Evolutionary conservation across 441 rosid genomes (phyloP).

Genomic region (Adansonia grandidieri): DNA sequence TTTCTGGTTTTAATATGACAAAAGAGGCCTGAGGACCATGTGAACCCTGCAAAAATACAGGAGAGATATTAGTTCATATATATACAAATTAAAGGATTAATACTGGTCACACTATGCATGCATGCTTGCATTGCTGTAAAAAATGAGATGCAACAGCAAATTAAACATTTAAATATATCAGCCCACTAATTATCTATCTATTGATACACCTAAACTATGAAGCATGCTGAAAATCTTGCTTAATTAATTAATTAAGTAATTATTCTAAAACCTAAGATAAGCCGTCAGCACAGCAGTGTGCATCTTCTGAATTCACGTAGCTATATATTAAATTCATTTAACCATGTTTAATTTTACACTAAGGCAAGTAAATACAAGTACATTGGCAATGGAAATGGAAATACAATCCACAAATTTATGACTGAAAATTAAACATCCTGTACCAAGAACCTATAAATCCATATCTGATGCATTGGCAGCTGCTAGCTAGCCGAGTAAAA

Average conservation of each 20-base stretch:
- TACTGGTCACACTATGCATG: background rate
- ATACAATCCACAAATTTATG: background rate
- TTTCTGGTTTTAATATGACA: background rate
- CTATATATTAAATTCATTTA: background rate
- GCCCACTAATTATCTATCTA: background rate
- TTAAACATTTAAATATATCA: background rate
- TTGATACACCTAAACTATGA: background rate
- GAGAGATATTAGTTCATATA: background rate
- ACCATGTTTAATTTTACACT: background rate
- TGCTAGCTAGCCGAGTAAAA: background rate
- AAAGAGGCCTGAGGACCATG: slow-evolving; percentile 15
- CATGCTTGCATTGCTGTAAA: background rate
- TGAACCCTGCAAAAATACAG: slow-evolving; percentile 29
- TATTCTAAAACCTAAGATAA: background rate
- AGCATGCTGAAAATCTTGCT: background rate
- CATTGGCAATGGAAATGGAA: background rate
- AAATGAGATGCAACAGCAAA: background rate
- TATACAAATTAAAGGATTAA: background rate
- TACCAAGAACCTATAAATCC: background rate
- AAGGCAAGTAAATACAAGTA: background rate
- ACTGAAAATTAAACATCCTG: background rate
- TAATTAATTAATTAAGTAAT: too few species aligned
- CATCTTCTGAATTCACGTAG: background rate
- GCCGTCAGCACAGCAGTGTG: background rate
- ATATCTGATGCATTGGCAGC: background rate